Evolutionary conservation across 2,329 filamentous ascomycete species (phyloP).

Genomic region (Aspergillus ruber): DNA sequence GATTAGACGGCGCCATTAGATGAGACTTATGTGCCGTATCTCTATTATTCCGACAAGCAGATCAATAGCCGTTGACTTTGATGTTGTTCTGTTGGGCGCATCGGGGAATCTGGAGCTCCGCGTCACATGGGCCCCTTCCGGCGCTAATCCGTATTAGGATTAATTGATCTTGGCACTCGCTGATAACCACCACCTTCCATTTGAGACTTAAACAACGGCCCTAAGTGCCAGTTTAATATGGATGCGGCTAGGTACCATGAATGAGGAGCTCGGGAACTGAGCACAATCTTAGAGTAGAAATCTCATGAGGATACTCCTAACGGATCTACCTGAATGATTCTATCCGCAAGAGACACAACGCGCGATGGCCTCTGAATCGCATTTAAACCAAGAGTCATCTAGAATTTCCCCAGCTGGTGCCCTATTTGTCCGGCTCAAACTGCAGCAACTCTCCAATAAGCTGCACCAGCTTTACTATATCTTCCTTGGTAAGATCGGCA

Average conservation of each 20-base stretch:
- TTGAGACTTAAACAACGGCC: background rate
- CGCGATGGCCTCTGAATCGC: no score
- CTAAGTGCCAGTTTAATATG: no score
- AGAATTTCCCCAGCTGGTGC: slow-evolving; percentile 8
- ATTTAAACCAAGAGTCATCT: slow-evolving; percentile 8
- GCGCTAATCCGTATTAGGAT: background rate
- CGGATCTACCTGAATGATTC: no score
- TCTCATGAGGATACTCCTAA: no score
- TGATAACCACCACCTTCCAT: background rate
- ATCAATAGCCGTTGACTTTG: background rate
- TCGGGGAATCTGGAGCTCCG: background rate
- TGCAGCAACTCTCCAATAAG: slow-evolving; percentile 6
- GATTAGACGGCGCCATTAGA: slow-evolving; percentile 47
- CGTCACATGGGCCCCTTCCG: background rate
- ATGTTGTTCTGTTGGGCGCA: background rate
- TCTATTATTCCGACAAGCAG: slow-evolving; percentile 8
- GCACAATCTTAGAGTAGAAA: no score
- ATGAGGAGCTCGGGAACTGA: no score
- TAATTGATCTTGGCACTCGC: background rate
- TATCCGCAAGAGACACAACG: no score
- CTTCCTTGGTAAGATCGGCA: slow-evolving; percentile 13
- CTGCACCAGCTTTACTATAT: slow-evolving; percentile 1
- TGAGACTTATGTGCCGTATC: slow-evolving; percentile 5
- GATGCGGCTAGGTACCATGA: no score
- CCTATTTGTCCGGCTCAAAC: slow-evolving; percentile 7